Conservation (phyloP, 441 rosid species). For the Codiaeum variegatum region DNA sequence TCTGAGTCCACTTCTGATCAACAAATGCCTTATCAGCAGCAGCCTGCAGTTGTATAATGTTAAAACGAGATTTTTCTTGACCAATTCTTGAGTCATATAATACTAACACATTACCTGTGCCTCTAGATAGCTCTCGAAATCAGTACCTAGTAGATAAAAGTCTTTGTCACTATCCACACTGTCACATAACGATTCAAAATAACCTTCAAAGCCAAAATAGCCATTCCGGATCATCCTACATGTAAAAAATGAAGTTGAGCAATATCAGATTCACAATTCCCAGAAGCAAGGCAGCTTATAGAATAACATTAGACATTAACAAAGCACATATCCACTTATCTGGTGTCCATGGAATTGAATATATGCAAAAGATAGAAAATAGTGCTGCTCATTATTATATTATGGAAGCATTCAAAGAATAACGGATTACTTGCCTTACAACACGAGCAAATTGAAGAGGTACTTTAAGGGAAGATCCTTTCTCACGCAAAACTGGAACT, state of each 20-base stretch:
- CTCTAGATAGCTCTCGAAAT: constrained; percentile 46
- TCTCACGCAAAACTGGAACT: constrained; percentile 37
- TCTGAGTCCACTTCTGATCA: constrained; percentile 42
- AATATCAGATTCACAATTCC: not conserved
- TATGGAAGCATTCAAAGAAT: not conserved
- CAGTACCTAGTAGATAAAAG: constrained; percentile 41
- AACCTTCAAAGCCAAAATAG: constrained; percentile 40
- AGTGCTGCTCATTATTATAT: not conserved
- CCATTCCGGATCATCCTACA: constrained; percentile 48
- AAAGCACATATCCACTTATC: not conserved
- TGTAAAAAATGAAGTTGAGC: not conserved
- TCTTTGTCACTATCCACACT: constrained; percentile 37
- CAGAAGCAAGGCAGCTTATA: not conserved
- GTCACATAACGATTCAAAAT: constrained; percentile 45
- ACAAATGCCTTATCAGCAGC: constrained; percentile 50
- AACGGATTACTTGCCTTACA: constrained; percentile 32
- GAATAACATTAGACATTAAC: not conserved
- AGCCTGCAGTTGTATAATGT: constrained; percentile 30
- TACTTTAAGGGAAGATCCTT: constrained; percentile 30
- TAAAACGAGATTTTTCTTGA: not conserved
- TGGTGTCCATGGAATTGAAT: too few species aligned
- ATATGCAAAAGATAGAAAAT: not conserved
- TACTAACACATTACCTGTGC: constrained; percentile 39
- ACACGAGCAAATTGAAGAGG: constrained; percentile 55
- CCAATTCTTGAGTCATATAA: not conserved